A percentile compares a stretch with the other conserved stretches of the same genome.
These are phyloP conservation scores for Neurospora tetrasperma DNA, from an alignment of 495 filamentous ascomycete species.

Conservation along the genomic window DNA sequence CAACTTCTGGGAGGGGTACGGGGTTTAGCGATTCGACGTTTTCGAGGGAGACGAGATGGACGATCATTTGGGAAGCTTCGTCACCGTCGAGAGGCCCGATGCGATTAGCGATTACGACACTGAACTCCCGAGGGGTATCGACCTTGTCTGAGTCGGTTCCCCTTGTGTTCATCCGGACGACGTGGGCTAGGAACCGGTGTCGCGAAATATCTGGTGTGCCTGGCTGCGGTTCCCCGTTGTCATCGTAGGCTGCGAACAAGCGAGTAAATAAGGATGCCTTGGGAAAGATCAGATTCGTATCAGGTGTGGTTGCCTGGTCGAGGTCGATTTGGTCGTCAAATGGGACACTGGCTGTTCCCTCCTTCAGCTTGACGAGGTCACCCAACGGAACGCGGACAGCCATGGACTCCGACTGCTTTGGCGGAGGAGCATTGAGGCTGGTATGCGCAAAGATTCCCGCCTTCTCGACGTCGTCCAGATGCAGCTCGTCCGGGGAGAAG, in stretches of 20 bases:
- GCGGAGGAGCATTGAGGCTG: not conserved
- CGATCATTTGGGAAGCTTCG: not conserved
- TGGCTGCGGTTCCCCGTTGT: not conserved
- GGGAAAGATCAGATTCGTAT: conserved; percentile 1
- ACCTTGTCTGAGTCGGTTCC: conserved; percentile 7
- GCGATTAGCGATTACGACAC: not conserved
- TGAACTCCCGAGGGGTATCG: not conserved
- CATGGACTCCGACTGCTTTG: conserved; percentile 9
- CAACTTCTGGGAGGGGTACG: not conserved
- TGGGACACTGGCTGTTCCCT: not conserved
- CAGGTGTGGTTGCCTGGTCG: not conserved
- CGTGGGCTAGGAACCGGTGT: conserved; percentile 32
- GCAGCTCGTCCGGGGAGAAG: conserved; percentile 25
- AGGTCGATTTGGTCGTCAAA: not conserved
- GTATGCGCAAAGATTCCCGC: not conserved
- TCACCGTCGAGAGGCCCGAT: not conserved
- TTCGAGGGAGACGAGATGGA: conserved; percentile 34
- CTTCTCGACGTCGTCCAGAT: not conserved
- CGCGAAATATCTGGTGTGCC: not conserved
- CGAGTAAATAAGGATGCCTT: not conserved
- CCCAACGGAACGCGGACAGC: not conserved
- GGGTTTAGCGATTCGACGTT: not conserved
- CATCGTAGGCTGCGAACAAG: not conserved
- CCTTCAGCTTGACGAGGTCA: not conserved
- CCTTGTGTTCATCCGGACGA: conserved; percentile 29